Evolutionary conservation across 1,284 basidiomycete species (phyloP).

Genomic region (Cutaneotrichosporon sp.): DNA sequence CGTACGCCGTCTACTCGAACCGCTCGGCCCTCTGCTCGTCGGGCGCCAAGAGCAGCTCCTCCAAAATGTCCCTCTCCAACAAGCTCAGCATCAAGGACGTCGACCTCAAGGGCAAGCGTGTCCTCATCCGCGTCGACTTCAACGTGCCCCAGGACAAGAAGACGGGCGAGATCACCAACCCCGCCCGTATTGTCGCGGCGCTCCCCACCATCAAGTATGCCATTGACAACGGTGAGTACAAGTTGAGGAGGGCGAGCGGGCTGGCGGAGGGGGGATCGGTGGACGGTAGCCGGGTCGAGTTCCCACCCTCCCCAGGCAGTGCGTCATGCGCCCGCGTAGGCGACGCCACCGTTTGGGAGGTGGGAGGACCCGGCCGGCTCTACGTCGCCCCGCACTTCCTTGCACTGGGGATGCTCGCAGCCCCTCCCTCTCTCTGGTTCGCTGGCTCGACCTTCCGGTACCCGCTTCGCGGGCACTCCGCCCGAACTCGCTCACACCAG

Average conservation of each 20-base stretch:
- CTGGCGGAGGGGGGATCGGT: too few relatives aligned
- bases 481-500: conserved; percentile 58
- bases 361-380: too few relatives aligned
- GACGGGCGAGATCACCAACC: conserved; percentile 86
- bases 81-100: conserved; percentile 92
- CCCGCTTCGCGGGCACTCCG: too few relatives aligned
- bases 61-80: conserved; percentile 89
- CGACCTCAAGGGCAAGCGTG: conserved; percentile 77
- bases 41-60: not conserved
- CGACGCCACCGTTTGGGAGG: not conserved
- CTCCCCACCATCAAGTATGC: conserved; percentile 96
- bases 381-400: too few relatives aligned
- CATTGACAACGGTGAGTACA: conserved; percentile 72
- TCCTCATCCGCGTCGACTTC: conserved; percentile 97
- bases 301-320: too few relatives aligned
- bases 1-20: conserved; percentile 15
- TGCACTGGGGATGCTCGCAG: too few relatives aligned
- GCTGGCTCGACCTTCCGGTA: too few relatives aligned
- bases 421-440: too few relatives aligned
- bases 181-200: conserved; percentile 93
- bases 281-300: too few relatives aligned
- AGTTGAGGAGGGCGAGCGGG: not conserved
- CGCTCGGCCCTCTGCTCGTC: not conserved
- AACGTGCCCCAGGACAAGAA: conserved; percentile 81
- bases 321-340: not conserved